Evolutionary conservation across 1,284 basidiomycete genomes (phyloP), one percentile per base, ranked within the genome.

Genomic region (Sporisorium reilianum): DNA sequence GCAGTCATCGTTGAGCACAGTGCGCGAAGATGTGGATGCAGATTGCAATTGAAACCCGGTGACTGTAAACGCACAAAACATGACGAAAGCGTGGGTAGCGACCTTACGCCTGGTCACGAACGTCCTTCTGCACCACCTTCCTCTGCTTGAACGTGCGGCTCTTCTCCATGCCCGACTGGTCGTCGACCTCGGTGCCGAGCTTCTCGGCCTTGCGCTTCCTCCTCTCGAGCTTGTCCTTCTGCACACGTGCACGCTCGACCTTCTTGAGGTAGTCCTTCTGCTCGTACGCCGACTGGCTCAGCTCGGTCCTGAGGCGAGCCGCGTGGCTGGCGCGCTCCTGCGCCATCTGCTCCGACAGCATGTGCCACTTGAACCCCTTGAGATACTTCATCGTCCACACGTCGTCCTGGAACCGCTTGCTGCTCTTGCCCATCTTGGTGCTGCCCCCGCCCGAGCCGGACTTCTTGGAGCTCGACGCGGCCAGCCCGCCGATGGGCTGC

Each of bases 321-420:
- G 91, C 88, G 82, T 95, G 94, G 8, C 93, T 88, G 25, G 95
- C 94, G 18, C 93, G 90, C 87, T 99, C 97, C 82, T 97, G 92
- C 32, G 96, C 96, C 82, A 99, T 92, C 89, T 98, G 96, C 86
- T 98, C 97, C 12, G 94, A 95, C 67, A 99, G 88, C 95, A 97
- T 97, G 85, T 92, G 91, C 97, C 97, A 99, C 85, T 97, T 98
- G 88, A 98, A 99, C 74, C 91, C 93, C 8, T 94, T 94, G 55
- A 99, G 88, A 84, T 99, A 99, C 85, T 96, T 96, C 94, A 99
- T 97, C 46, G 97, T 98, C 97, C 97, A 99, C 8, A 99, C 90
- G 76, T 99, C 95, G 82, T 99, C 95, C 81, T 93, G 88, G 93
- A 94, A 98, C 64, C 82, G 59, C 42, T 79, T 78, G 53, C 50